Evolutionary conservation across 495 filamentous ascomycete genomes (phyloP).

Genomic region (Penicillium longicatenatum): DNA sequence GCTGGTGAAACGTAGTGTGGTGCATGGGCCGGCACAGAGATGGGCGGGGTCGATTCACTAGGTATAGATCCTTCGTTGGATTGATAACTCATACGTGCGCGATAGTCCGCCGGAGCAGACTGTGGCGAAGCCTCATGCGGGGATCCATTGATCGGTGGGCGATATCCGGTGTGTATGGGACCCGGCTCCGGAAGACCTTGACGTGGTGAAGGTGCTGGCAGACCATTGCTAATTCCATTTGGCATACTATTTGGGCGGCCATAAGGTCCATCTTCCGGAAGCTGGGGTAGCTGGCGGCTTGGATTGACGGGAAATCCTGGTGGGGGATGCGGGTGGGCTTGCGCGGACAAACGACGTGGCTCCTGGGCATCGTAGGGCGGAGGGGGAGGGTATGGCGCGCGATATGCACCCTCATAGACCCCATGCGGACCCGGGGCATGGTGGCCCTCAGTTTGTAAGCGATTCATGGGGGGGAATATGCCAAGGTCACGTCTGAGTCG

Average conservation of each 20-base stretch:
- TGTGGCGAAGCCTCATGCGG: constrained; percentile 39
- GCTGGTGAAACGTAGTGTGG: constrained; percentile 35
- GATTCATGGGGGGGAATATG: constrained; percentile 31
- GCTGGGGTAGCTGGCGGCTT: constrained; percentile 45
- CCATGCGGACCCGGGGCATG: neutral
- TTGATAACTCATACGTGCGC: constrained; percentile 37
- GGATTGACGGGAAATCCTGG: constrained; percentile 34
- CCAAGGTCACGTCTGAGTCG: constrained; percentile 13
- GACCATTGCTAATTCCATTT: neutral
- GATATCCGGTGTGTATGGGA: constrained; percentile 31
- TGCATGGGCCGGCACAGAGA: constrained; percentile 26
- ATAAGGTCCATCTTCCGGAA: constrained; percentile 40
- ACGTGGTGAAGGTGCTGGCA: constrained; percentile 32
- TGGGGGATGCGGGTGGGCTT: constrained; percentile 13
- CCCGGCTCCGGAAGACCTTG: constrained; percentile 23
- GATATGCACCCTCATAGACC: constrained; percentile 23
- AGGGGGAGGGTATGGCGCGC: constrained; percentile 28
- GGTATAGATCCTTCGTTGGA: constrained; percentile 31
- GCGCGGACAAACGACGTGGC: constrained; percentile 35
- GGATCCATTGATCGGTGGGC: constrained; percentile 37
- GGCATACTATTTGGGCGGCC: constrained; percentile 34
- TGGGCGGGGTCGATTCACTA: constrained; percentile 30
- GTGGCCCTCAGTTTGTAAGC: constrained; percentile 32
- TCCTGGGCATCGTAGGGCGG: constrained; percentile 38
- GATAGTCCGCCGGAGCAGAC: constrained; percentile 42